A percentile compares a stretch with the other conserved stretches of the same genome.
These are phyloP conservation scores for Apiotrichum siamense DNA, from an alignment of 1,284 basidiomycete species.

Conservation along the genomic window DNA sequence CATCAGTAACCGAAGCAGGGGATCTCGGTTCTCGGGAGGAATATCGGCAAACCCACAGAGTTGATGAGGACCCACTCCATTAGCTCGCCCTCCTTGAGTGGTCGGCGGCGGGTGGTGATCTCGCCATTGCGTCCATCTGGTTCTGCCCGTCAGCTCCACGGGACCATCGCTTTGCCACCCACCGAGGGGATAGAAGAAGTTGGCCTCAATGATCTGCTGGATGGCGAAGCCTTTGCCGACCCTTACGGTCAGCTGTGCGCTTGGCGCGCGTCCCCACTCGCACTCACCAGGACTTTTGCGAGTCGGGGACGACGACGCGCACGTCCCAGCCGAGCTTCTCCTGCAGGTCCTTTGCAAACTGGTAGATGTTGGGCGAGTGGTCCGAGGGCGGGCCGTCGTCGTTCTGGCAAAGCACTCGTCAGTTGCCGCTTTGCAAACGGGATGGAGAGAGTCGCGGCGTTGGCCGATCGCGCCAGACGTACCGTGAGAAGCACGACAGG, in stretches of 20 bases:
- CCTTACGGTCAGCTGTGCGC: constrained; percentile 22
- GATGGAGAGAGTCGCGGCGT: too few species aligned
- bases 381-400: constrained; percentile 78
- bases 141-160: constrained; percentile 12
- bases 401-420: constrained; percentile 39
- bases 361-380: constrained; percentile 73
- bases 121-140: constrained; percentile 68
- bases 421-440: too few species aligned
- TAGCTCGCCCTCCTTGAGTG: constrained; percentile 65
- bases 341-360: constrained; percentile 64
- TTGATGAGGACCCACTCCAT: constrained; percentile 84
- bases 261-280: background rate
- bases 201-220: constrained; percentile 65
- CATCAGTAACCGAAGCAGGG: too few species aligned
- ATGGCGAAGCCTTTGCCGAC: constrained; percentile 78
- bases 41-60: constrained; percentile 55
- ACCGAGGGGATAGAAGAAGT: constrained; percentile 73
- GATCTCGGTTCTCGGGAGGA: too few species aligned
- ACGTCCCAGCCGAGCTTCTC: constrained; percentile 72
- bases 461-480: too few species aligned
- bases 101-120: constrained; percentile 56
- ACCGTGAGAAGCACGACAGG: constrained; percentile 43
- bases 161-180: constrained; percentile 47
- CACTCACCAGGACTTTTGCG: constrained; percentile 74
- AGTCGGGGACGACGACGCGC: constrained; percentile 77